phyloP scores from a whole-genome alignment of 768 basidiomycete genomes.

The Trametes villosa region DNA sequence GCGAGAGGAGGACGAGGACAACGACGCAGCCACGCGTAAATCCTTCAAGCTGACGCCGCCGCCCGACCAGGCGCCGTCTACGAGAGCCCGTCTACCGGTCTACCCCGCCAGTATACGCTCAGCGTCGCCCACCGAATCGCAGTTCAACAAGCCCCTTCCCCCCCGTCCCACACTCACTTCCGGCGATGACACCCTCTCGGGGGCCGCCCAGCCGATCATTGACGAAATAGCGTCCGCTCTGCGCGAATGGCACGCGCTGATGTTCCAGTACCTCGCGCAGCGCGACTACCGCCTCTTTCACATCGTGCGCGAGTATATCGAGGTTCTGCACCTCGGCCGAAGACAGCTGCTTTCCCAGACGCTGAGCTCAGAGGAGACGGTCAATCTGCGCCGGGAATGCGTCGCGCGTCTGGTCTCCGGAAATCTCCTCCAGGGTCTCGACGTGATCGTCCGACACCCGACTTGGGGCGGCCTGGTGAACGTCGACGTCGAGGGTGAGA shows the following conservation, averaged over 20 bases:
- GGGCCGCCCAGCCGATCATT: constrained; percentile 84
- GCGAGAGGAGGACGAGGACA: constrained; percentile 70
- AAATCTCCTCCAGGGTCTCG: constrained; percentile 90
- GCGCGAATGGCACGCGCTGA: constrained; percentile 92
- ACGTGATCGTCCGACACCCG: constrained; percentile 96
- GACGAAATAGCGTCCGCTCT: constrained; percentile 97
- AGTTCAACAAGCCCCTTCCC: constrained; percentile 72
- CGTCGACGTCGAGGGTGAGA: constrained; percentile 86
- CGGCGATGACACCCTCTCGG: constrained; percentile 90
- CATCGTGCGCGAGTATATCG: constrained; percentile 85
- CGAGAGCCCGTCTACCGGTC: constrained; percentile 72
- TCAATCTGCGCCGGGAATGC: constrained; percentile 80
- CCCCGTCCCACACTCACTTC: constrained; percentile 94
- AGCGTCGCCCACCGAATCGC: constrained; percentile 65
- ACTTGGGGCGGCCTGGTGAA: constrained; percentile 88
- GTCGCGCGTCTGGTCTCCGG: constrained; percentile 86
- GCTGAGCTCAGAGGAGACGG: constrained; percentile 84
- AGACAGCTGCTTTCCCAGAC: constrained; percentile 89
- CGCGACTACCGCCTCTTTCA: constrained; percentile 91
- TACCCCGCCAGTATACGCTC: constrained; percentile 75
- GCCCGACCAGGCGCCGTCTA: constrained; percentile 74
- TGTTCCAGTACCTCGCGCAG: constrained; percentile 88
- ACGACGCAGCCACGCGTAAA: constrained; percentile 48
- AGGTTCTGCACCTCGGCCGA: constrained; percentile 88
- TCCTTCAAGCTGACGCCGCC: constrained; percentile 76